These are phyloP conservation scores for Lophiotrema nucula DNA, from an alignment of 495 filamentous ascomycete species.

Conservation along the genomic window DNA sequence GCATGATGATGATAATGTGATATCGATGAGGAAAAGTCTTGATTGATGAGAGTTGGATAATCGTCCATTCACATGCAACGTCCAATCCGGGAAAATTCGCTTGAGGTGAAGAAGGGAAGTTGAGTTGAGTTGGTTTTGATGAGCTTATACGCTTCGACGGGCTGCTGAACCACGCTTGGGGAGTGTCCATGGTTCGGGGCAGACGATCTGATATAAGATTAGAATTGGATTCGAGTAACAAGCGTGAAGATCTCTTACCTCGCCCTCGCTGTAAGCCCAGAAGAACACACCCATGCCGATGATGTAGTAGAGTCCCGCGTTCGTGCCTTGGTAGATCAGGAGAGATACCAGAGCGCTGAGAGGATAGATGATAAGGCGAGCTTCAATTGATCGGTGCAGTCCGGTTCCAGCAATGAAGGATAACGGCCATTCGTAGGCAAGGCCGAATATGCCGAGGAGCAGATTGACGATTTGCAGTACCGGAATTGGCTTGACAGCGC, in stretches of 20 bases:
- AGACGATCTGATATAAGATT: constrained; percentile 48
- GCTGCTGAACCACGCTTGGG: constrained; percentile 35
- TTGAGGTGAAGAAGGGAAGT: too few species aligned
- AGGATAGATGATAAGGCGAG: constrained; percentile 79
- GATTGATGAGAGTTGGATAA: neutral
- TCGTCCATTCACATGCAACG: neutral
- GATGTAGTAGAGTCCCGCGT: constrained; percentile 88
- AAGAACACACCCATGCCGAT: constrained; percentile 88
- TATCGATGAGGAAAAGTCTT: constrained; percentile 6
- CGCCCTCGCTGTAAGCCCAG: constrained; percentile 95
- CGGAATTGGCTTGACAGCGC: constrained; percentile 81
- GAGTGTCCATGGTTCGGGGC: constrained; percentile 56
- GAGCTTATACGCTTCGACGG: neutral
- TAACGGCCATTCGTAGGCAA: constrained; percentile 93
- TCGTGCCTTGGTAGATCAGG: constrained; percentile 88
- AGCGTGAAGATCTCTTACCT: constrained; percentile 59
- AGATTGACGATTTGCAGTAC: constrained; percentile 91
- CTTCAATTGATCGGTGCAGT: constrained; percentile 84
- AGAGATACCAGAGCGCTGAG: constrained; percentile 70
- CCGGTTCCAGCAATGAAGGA: constrained; percentile 59
- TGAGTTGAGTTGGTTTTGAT: neutral
- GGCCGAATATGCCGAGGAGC: constrained; percentile 74
- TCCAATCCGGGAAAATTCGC: neutral
- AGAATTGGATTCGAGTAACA: constrained; percentile 6
- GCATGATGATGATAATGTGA: neutral